phyloP scores from a whole-genome alignment of 2,329 filamentous ascomycete genomes.

The Chaetomium olivaceum region DNA sequence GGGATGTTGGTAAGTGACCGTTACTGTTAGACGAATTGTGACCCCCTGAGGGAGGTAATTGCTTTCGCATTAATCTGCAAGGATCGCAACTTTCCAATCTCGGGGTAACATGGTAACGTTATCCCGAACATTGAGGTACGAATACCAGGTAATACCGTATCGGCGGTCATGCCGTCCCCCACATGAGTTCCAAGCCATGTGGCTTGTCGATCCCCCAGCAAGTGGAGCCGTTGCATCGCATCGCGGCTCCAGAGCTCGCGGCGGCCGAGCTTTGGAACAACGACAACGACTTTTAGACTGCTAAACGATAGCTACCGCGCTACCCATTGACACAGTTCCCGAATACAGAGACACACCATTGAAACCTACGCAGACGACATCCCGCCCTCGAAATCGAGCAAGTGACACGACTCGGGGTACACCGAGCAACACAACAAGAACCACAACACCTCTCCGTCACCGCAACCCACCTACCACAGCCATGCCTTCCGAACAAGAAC shows the following conservation, averaged over 20 bases:
- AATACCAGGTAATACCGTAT: constrained; percentile 14
- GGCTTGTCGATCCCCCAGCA: constrained; percentile 16
- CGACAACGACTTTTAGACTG: constrained; percentile 6
- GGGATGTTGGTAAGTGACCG: neutral
- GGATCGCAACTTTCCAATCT: constrained; percentile 16
- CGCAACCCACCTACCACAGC: constrained; percentile 6
- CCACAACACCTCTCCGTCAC: neutral
- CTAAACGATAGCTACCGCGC: neutral
- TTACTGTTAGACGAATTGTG: neutral
- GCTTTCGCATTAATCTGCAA: constrained; percentile 1
- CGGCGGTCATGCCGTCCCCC: neutral
- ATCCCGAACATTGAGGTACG: neutral
- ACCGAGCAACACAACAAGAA: neutral
- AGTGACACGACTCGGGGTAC: neutral
- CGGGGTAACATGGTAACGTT: constrained; percentile 10
- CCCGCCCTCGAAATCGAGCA: neutral
- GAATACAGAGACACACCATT: neutral
- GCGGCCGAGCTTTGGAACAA: constrained; percentile 3
- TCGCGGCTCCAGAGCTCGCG: constrained; percentile 15
- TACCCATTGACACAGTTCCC: neutral
- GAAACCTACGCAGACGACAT: neutral
- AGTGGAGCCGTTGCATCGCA: constrained; percentile 18
- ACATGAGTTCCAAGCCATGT: constrained; percentile 19
- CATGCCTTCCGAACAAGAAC: constrained; percentile 72
- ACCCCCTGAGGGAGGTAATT: neutral